Base-by-base conservation (phyloP, 2,329 filamentous ascomycete genomes). In the Aspergillus eucalypticola region DNA sequence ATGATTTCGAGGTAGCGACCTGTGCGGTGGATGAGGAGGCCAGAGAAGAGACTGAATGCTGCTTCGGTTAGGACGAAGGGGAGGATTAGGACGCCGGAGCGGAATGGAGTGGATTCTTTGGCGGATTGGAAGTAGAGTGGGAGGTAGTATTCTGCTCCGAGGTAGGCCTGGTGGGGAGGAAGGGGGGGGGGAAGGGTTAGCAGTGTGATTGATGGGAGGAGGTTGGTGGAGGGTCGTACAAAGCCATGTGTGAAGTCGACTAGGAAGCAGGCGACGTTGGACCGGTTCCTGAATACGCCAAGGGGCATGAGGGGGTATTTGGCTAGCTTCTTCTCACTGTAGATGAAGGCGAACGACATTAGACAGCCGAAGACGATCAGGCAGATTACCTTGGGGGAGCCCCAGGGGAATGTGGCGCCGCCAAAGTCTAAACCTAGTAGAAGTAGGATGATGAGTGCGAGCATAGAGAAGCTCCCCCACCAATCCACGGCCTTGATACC, bases 91-190 rank as follows among this genome's bases (percentile, higher is more conserved):
- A 71, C 65, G 67, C 81, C 82, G 0, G 86, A 90, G n/a, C 79
- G 78, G 35, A 90, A 76, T 0, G 88, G 86, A 0, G 82, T 81
- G 1, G 84, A 85, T 54, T 82, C 82, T 2, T 88, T 82, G 0
- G 88, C 88, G 2, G 86, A 83, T 71, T 93, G 90, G 56, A 91
- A 88, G 74, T 88, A 92, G 0, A 92, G 80, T 0, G 90, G 90
- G 25, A 92, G 78, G 67, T 90, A 92, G 74, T 90, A 92, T 53
- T 86, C 84, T 1, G 81, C 81, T 0, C 83, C 85, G 42, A 90
- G 88, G 72, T 89, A 89, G 35, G 86, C 83, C 67, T 87, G 11
- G 78, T 87, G 78, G 58, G n/a, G n/a, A n/a, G n/a, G n/a, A n/a
- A n/a, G n/a, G n/a, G n/a, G 69, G 76, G 7, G 6, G 78, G 59